A percentile compares a stretch with the other conserved stretches of the same genome.
Conservation (phyloP, 306 rosid species). For the Prosopis cineraria region DNA sequence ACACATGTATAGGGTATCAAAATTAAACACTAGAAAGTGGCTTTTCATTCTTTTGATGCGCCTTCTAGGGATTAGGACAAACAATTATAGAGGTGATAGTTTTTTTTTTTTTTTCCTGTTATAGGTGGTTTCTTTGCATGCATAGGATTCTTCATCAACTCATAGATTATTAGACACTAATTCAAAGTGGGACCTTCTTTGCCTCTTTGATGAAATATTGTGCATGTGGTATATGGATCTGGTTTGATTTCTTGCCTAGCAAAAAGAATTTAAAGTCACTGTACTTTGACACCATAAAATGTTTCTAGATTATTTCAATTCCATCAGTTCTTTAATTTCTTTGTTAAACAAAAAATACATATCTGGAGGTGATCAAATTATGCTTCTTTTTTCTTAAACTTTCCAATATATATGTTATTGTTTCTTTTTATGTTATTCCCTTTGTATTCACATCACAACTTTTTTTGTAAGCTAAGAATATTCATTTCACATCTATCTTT, state of each 20-base stretch:
- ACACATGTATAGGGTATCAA: too few relatives aligned
- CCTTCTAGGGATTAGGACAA: neutral
- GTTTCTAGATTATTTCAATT: neutral
- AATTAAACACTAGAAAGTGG: neutral
- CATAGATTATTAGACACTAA: neutral
- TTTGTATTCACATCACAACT: neutral
- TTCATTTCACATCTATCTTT: neutral
- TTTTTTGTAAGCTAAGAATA: neutral
- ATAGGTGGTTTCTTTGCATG: neutral
- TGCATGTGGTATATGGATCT: neutral
- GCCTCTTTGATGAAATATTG: conserved; percentile 19
- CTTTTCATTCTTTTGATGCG: conserved; percentile 16
- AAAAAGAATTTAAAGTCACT: conserved; percentile 1
- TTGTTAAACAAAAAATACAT: neutral
- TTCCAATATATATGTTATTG: neutral
- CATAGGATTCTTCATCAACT: conserved; percentile 48
- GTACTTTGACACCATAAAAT: conserved; percentile 2
- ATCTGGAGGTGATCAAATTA: neutral
- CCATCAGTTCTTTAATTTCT: neutral
- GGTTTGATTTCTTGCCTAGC: conserved; percentile 4
- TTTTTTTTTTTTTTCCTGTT: neutral
- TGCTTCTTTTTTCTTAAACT: neutral
- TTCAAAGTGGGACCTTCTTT: conserved; percentile 38
- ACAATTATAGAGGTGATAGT: conserved; percentile 1
- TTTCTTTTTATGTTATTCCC: neutral